Evolutionary conservation across 2,329 filamentous ascomycete species (phyloP), one percentile per base, ranked within the genome.

Genomic region (Amphichorda felina): DNA sequence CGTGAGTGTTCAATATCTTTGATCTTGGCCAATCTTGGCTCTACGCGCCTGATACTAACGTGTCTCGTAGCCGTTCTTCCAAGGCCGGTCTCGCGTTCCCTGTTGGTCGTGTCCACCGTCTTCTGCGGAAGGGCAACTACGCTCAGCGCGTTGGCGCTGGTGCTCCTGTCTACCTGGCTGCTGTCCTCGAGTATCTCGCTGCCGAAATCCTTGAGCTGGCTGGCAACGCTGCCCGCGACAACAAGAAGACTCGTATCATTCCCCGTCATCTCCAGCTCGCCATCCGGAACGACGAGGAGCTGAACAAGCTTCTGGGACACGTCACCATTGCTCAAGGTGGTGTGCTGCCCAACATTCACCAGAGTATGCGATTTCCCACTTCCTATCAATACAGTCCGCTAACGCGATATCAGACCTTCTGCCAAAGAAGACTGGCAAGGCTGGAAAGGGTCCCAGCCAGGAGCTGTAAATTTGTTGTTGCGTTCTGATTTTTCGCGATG

Each of bases 221-320:
- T 63, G 91, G 91, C 54, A 98, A 98, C 66, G 91, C 91, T 55
- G 91, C 91, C 45, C 89, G 91, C 54, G 91, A 98, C 72, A 95
- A 96, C 81, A 98, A 98, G 85, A 96, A 96, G 83, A 98, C 89
- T 47, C 88, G 91, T 82, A 98, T 98, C 71, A 98, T 96, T 43
- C 91, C 91, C 47, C 87, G 91, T 66, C 91, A 98, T 68, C 79
- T 98, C 33, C 91, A 98, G 73, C 86, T 98, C 52, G 91, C 91
- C 67, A 98, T 98, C 72, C 82, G 91, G 58, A 95, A 95, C 71
- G 89, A 96, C 65, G 89, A 96, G 77, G 91, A 98, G 70, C 66
- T 96, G 83, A 95, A 96, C 83, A 96, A 94, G 78, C 81, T 94
- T 44, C 75, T 94, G 46, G 88, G 88, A 40, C 86, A 94, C 61